Percentiles rank a stretch among this genome's conserved stretches.
Evolutionary conservation across 257 asterid species (phyloP).

Genomic region (Thymus mandschuricus): DNA sequence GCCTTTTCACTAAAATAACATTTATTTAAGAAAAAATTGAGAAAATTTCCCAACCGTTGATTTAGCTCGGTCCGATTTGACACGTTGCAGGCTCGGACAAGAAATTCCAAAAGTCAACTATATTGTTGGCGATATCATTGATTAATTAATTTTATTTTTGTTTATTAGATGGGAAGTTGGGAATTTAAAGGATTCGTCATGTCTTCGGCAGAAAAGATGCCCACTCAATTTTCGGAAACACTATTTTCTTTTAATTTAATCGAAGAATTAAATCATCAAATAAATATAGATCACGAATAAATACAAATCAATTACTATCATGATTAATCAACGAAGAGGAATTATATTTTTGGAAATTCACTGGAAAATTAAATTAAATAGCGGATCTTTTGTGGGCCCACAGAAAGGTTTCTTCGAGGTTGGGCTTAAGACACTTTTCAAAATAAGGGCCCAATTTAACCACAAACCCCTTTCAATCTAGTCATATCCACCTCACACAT

Average conservation of each 20-base stretch:
- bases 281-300: too few relatives aligned
- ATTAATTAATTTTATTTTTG: too few relatives aligned
- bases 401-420: not conserved
- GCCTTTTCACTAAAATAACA: not conserved
- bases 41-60: not conserved
- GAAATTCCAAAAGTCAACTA: slow-evolving; percentile 26
- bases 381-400: slow-evolving; percentile 22
- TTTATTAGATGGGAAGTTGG: slow-evolving; percentile 8
- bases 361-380: not conserved
- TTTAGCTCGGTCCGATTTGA: slow-evolving; percentile 4
- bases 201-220: not conserved
- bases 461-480: slow-evolving; percentile 25
- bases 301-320: too few relatives aligned
- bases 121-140: not conserved
- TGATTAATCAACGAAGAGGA: not conserved
- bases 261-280: too few relatives aligned
- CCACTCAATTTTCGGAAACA: not conserved
- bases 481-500: slow-evolving; percentile 23
- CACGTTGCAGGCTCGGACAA: not conserved
- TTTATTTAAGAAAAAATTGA: not conserved
- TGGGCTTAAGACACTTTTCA: not conserved
- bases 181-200: not conserved
- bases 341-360: not conserved
- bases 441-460: not conserved
- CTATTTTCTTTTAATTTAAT: too few relatives aligned